phyloP scores from a whole-genome alignment of 192 early-diverging fungal genomes.

The Backusella liffmaniae region DNA sequence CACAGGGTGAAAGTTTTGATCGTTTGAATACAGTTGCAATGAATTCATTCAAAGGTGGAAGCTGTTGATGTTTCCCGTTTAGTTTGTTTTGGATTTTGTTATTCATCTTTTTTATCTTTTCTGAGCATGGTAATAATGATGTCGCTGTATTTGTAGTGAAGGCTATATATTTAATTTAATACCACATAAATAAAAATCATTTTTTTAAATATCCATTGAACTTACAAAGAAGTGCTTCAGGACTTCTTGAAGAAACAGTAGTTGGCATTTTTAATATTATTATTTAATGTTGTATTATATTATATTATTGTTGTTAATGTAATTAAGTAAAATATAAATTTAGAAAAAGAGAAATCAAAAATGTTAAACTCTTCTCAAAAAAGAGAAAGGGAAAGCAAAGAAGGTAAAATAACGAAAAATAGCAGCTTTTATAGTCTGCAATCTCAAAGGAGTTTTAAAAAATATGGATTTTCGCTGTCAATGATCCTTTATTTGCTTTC shows the following conservation, averaged over 20 bases:
- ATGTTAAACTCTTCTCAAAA: not conserved
- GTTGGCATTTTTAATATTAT: constrained; percentile 1
- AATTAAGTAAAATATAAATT: not conserved
- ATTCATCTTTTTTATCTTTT: constrained; percentile 16
- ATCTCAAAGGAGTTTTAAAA: not conserved
- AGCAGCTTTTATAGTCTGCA: not conserved
- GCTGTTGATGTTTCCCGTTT: constrained; percentile 1
- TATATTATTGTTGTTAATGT: not conserved
- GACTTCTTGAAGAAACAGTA: constrained; percentile 36
- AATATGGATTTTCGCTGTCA: constrained; percentile 8
- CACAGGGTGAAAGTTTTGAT: constrained; percentile 31
- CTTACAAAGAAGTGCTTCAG: constrained; percentile 37
- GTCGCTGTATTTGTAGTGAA: constrained; percentile 35
- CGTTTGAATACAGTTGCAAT: constrained; percentile 31
- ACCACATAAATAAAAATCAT: not conserved
- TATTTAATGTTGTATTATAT: not conserved
- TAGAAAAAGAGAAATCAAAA: not conserved
- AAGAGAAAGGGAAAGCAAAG: not conserved
- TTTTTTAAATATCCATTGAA: constrained; percentile 4
- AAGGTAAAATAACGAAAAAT: not conserved
- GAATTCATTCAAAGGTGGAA: constrained; percentile 38
- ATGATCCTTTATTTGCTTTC: not conserved
- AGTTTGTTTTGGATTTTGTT: constrained; percentile 10
- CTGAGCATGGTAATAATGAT: constrained; percentile 30
- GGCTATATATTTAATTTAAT: constrained; percentile 9